Conservation (phyloP, 345 rosid genomes). For the Carallia brachiata region DNA sequence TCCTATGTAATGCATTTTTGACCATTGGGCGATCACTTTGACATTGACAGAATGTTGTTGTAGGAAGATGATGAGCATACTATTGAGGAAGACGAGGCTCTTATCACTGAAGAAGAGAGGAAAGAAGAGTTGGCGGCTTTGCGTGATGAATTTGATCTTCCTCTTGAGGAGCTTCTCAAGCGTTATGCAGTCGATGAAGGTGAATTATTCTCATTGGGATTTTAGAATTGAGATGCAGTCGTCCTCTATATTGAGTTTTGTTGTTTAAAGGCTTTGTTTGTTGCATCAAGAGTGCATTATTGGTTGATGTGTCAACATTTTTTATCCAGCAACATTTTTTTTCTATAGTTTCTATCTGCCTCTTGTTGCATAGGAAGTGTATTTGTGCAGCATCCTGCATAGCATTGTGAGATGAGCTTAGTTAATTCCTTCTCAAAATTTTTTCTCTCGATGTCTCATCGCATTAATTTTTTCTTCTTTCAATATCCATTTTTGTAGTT, state of each 20-base stretch:
- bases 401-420: too few relatives aligned
- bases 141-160: slow-evolving; percentile 74
- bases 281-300: too few relatives aligned
- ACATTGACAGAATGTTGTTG: slow-evolving; percentile 34
- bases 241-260: neutral
- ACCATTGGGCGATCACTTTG: neutral
- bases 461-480: neutral
- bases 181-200: slow-evolving; percentile 58
- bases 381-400: too few relatives aligned
- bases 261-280: neutral
- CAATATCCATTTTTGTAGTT: slow-evolving; percentile 32
- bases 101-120: slow-evolving; percentile 77
- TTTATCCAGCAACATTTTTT: too few relatives aligned
- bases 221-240: neutral
- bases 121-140: slow-evolving; percentile 88
- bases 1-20: neutral
- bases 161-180: slow-evolving; percentile 81
- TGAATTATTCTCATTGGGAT: slow-evolving; percentile 18
- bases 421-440: too few relatives aligned
- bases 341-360: too few relatives aligned
- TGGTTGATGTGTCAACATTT: too few relatives aligned
- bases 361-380: too few relatives aligned
- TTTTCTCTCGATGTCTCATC: neutral
- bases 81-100: slow-evolving; percentile 91
- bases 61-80: slow-evolving; percentile 99